Evolutionary conservation across 257 asterid genomes (phyloP).

Genomic region (Gentiana macrophylla): DNA sequence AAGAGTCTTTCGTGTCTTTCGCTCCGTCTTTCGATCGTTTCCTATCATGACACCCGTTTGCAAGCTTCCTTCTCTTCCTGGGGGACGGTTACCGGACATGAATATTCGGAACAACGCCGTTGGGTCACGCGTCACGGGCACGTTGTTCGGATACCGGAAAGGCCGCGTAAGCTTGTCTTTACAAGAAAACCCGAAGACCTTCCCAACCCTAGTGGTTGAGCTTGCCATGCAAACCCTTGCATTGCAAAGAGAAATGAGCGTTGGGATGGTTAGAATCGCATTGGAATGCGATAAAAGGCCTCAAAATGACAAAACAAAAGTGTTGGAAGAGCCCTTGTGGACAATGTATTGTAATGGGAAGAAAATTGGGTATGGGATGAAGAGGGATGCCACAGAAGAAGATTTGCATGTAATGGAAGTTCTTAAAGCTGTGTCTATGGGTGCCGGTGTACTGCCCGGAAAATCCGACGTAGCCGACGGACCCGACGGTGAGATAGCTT

Average conservation of each 20-base stretch:
- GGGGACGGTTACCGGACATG: slow-evolving; percentile 40
- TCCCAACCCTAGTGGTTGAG: slow-evolving; percentile 31
- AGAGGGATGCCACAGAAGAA: slow-evolving; percentile 57
- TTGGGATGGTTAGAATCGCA: slow-evolving; percentile 38
- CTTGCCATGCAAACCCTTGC: slow-evolving; percentile 32
- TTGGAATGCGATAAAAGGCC: slow-evolving; percentile 31
- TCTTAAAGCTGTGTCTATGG: slow-evolving; percentile 70
- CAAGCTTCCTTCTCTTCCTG: slow-evolving; percentile 55
- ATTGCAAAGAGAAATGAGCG: slow-evolving; percentile 33
- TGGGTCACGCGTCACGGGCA: slow-evolving; percentile 49
- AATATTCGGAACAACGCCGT: not conserved
- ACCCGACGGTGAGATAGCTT: slow-evolving; percentile 63
- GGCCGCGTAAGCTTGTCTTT: slow-evolving; percentile 33
- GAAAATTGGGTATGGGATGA: slow-evolving; percentile 55
- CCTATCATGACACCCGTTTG: slow-evolving; percentile 66
- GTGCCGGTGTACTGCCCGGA: slow-evolving; percentile 77
- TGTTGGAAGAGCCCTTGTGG: slow-evolving; percentile 71
- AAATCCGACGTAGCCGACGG: slow-evolving; percentile 41
- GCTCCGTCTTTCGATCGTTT: slow-evolving; percentile 64
- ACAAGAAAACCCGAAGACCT: slow-evolving; percentile 32
- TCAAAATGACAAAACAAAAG: slow-evolving; percentile 21
- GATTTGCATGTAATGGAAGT: slow-evolving; percentile 78
- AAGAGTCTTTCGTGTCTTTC: slow-evolving; percentile 43
- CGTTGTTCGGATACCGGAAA: slow-evolving; percentile 53
- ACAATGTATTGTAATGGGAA: slow-evolving; percentile 79